Base-by-base conservation (phyloP, 2,329 filamentous ascomycete species). In the Akanthomyces lecanii region DNA sequence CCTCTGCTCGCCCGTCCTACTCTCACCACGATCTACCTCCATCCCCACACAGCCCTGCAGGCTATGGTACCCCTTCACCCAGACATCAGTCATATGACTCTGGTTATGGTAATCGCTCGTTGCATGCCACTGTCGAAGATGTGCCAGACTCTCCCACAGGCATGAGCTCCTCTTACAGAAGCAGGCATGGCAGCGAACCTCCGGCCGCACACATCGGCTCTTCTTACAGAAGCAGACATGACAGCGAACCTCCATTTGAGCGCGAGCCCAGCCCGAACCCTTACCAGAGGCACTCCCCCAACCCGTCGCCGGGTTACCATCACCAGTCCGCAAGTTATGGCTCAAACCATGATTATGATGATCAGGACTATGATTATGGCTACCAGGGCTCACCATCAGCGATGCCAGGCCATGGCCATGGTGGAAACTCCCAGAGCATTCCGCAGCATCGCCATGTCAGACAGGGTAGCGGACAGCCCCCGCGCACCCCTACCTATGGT, bases 41-140 rank as follows among this genome's bases (percentile, higher is more conserved):
- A 25, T 68, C 55, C 44, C 63, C 58, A 68, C 73, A 66, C 67
- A 76, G 61, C 63, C 70, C 44, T 64, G 73, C 64, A 48, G 63
- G 65, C 2, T 78, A 81, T 38, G 70, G 74, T 60, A 70, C 75
- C 1, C 68, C 76, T 1, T 72, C 75, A 1, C 75, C 78, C 2
- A 77, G 79, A 47, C 81, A 84, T 60, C 76, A 81, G 61, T 81
- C 83, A 0, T 82, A 83, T 63, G 83, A 87, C 65, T 70, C 73
- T 33, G 71, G 71, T 21, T 81, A 78, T 67, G 82, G 81, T 60
- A 69, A 73, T 44, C 78, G 79, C 63, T 79, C 81, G 0, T 81
- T 85, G 82, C 85, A 87, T 67, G 84, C 82, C 3, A 87, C 82
- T 7, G 85, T 86, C 6, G 87, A 89, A 69, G 86, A 89, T 66